Conservation (phyloP, 2,329 filamentous ascomycete species). For the Berkeleyomyces basicola region DNA sequence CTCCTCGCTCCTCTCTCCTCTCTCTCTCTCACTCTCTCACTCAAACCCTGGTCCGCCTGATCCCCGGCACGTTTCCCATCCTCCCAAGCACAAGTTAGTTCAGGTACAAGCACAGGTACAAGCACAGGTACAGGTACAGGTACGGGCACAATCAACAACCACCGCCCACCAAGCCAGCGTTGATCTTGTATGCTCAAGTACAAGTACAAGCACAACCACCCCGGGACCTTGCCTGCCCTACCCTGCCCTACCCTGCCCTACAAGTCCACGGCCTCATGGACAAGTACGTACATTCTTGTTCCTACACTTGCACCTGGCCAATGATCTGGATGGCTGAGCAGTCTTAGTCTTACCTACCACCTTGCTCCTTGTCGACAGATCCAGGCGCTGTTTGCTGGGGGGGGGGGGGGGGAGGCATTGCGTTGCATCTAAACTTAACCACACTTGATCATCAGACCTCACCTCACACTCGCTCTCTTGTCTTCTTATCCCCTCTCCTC, state of each 20-base stretch:
- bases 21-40: not conserved
- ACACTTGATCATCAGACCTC: not conserved
- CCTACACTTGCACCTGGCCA: not conserved
- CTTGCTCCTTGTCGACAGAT: not conserved
- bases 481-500: not conserved
- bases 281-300: no score
- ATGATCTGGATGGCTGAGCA: not conserved
- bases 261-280: no score
- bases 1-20: not conserved
- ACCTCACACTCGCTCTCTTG: not conserved
- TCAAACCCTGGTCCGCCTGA: not conserved
- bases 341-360: not conserved
- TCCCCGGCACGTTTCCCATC: not conserved
- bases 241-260: no score
- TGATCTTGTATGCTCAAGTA: no score
- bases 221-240: no score
- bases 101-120: no score
- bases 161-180: no score
- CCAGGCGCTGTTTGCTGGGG: not conserved
- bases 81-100: not conserved
- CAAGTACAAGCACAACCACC: no score
- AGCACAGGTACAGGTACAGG: no score
- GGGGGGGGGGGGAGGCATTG: not conserved
- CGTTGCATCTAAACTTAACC: constrained; percentile 1
- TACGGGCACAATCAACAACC: no score